phyloP scores from a whole-genome alignment of 257 asterid species.

The Fraxinus cuspidata region DNA sequence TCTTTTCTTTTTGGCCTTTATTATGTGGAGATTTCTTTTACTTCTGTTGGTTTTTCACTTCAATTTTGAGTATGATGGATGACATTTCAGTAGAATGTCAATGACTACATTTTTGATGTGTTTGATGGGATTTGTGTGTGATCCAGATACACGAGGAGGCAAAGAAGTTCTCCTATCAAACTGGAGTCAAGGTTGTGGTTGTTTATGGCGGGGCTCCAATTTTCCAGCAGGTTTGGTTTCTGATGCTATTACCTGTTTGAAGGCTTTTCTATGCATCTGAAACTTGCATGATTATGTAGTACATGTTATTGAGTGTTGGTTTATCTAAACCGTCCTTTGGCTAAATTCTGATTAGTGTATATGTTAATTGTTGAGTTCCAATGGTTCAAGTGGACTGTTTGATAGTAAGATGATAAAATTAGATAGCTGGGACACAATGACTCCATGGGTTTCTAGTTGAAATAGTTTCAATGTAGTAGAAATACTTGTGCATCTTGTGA shows the following conservation, averaged over 20 bases:
- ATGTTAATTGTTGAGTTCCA: not conserved
- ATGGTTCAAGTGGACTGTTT: not conserved
- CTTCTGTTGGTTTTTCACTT: not conserved
- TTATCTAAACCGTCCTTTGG: not conserved
- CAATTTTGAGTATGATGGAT: not conserved
- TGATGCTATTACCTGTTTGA: not conserved
- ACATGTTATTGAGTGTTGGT: no score
- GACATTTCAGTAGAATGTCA: not conserved
- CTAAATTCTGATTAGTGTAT: not conserved
- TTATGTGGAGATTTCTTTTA: not conserved
- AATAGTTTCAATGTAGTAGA: no score
- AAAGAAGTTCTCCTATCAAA: conserved; percentile 57
- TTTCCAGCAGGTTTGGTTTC: conserved; percentile 47
- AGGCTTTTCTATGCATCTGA: not conserved
- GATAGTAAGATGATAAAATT: not conserved
- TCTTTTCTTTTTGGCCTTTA: not conserved
- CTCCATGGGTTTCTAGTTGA: not conserved
- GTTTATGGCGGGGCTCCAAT: conserved; percentile 78
- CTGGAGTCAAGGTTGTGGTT: conserved; percentile 69
- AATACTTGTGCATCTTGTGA: not conserved
- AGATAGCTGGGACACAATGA: not conserved
- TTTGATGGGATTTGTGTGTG: not conserved
- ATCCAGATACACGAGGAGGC: conserved; percentile 72
- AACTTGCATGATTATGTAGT: not conserved
- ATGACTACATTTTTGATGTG: not conserved